Evolutionary conservation across 495 filamentous ascomycete genomes (phyloP), one percentile per base, ranked within the genome.

Genomic region (Antarctomyces pellizariae): DNA sequence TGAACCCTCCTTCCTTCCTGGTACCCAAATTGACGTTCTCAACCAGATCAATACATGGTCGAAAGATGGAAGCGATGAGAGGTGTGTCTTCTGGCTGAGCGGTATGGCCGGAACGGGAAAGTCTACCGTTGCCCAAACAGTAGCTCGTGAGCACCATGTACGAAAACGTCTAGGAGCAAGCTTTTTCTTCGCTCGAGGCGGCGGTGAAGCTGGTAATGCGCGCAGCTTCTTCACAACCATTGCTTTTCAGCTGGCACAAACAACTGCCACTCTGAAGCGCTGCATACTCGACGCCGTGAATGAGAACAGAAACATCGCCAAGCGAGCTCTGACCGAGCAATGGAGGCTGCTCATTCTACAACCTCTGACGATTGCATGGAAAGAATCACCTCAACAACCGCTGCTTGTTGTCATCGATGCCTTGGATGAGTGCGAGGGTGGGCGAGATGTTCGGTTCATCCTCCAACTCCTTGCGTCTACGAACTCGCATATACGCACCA

Each of bases 41-140:
- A n/a, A n/a, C n/a, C n/a, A n/a, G n/a, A n/a, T n/a, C n/a, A n/a
- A n/a, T n/a, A n/a, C n/a, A n/a, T n/a, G n/a, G n/a, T n/a, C n/a
- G n/a, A n/a, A n/a, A n/a, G n/a, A n/a, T n/a, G n/a, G n/a, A n/a
- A n/a, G n/a, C n/a, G n/a, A n/a, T n/a, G n/a, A n/a, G n/a, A n/a
- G n/a, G n/a, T n/a, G n/a, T n/a, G 41, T 51, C 24, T 48, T 46
- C 30, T 53, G 48, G 49, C 36, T 53, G 13, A 31, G n/a, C n/a
- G n/a, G n/a, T n/a, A n/a, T n/a, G n/a, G 43, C 40, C 9, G 40
- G 44, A 9, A 41, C 36, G 7, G 45, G 45, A 12, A 49, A 48
- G 29, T 49, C 45, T 8, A 48, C 45, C 9, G 31, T 48, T 18
- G 25, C 41, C 10, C 38, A 39, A 5, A 41, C 45, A 16, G 20